Evolutionary conservation across 2,329 filamentous ascomycete species (phyloP).

Genomic region (Ophiosphaerella korrae): DNA sequence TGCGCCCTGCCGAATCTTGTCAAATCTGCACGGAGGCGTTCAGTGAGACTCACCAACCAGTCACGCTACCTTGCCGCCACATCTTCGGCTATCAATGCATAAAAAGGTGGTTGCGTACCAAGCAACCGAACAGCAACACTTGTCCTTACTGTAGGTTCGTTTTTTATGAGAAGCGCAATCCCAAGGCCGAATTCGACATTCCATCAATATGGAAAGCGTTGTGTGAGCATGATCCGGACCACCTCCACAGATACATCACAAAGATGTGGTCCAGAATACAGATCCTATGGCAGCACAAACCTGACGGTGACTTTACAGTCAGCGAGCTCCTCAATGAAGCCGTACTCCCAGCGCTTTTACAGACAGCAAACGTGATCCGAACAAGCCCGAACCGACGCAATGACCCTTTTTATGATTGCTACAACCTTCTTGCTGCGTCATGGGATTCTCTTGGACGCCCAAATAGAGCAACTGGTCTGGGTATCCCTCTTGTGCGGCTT

Average conservation of each 20-base stretch:
- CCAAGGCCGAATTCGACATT: slow-evolving; percentile 20
- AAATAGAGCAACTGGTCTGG: slow-evolving; percentile 27
- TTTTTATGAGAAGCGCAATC: slow-evolving; percentile 17
- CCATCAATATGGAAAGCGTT: slow-evolving; percentile 34
- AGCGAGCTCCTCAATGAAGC: slow-evolving; percentile 23
- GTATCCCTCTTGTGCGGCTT: slow-evolving; percentile 36
- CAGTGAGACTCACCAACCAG: slow-evolving; percentile 28
- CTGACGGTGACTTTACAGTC: slow-evolving; percentile 22
- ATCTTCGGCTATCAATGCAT: slow-evolving; percentile 41
- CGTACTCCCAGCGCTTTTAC: slow-evolving; percentile 29
- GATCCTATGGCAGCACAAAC: slow-evolving; percentile 23
- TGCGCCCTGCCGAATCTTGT: slow-evolving; percentile 34
- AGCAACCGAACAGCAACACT: slow-evolving; percentile 27
- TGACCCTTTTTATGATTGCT: slow-evolving; percentile 25
- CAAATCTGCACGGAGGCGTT: slow-evolving; percentile 36
- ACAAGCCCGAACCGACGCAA: neutral
- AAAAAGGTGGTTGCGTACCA: slow-evolving; percentile 30
- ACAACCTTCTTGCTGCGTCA: slow-evolving; percentile 29
- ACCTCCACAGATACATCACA: slow-evolving; percentile 23
- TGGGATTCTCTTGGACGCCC: slow-evolving; percentile 35
- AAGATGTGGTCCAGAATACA: slow-evolving; percentile 26
- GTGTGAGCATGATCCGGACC: slow-evolving; percentile 25
- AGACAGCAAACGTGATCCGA: slow-evolving; percentile 2
- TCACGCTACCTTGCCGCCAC: slow-evolving; percentile 38
- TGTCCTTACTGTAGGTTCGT: slow-evolving; percentile 37